Evolutionary conservation across 768 basidiomycete species (phyloP).

Genomic region (Steccherinum ochraceum): DNA sequence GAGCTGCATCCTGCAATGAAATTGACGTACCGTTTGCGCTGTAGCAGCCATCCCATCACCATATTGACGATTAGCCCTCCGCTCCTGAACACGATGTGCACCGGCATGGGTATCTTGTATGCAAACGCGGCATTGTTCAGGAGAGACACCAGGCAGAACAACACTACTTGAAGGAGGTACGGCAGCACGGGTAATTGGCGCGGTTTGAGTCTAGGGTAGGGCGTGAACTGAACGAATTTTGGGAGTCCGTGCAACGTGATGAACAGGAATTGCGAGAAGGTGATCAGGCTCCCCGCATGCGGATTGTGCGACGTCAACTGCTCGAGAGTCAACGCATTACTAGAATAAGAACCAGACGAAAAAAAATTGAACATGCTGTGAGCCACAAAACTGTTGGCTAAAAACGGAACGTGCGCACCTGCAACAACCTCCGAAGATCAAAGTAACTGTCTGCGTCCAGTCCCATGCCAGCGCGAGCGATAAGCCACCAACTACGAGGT

Average conservation of each 20-base stretch:
- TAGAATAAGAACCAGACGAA: constrained; percentile 25
- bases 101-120: constrained; percentile 80
- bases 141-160: constrained; percentile 75
- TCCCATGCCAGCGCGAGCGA: constrained; percentile 21
- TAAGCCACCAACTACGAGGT: constrained; percentile 8
- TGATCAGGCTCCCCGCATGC: constrained; percentile 74
- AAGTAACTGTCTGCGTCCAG: constrained; percentile 61
- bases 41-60: constrained; percentile 66
- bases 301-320: constrained; percentile 64
- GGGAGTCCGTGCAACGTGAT: constrained; percentile 73
- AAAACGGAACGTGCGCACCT: constrained; percentile 35
- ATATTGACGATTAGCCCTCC: constrained; percentile 84
- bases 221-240: constrained; percentile 38
- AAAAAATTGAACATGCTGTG: neutral
- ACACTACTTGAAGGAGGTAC: constrained; percentile 73
- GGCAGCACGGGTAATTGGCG: constrained; percentile 64
- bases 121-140: constrained; percentile 92
- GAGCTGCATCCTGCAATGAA: neutral
- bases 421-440: constrained; percentile 92
- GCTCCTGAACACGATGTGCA: constrained; percentile 92
- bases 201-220: constrained; percentile 45
- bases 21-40: constrained; percentile 49
- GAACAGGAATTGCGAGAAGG: constrained; percentile 78
- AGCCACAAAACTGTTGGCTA: constrained; percentile 5
- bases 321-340: constrained; percentile 77